Evolutionary conservation across 345 rosid species (phyloP), one percentile per base, ranked within the genome.

Genomic region (Gossypium raimondii): DNA sequence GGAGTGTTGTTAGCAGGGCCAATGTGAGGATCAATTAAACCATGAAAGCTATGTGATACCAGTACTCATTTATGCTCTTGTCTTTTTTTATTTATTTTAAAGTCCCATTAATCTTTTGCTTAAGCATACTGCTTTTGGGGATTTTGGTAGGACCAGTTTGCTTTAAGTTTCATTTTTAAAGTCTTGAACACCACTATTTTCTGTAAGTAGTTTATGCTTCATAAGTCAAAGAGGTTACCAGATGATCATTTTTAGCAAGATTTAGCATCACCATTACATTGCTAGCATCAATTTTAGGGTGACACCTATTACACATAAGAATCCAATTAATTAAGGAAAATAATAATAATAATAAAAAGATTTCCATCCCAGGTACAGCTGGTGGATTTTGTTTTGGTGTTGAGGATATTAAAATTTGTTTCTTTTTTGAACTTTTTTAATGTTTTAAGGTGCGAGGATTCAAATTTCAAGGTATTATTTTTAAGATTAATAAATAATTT

Each of bases 21-120:
- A 5, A 41, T 52, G 64, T 24, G 7, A 24, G 9, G 43, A 67
- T 67, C 57, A 24, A n/a, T 48, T 25, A 48, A 34, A 17, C 22
- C 45, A 27, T 69, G 73, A 69, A 51, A 69, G 73, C 73, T 13
- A 68, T 59, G 63, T 59, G 63, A 59, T 68, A 27, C 45, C 45
- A 51, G 51, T 69, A 27, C 5, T 68, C 43, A 27, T 25, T 17
- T 38, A 10, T 34, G 41, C 41, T 34, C 41, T 34, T 3, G 7
- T 38, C 9, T 63, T 29, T 3, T 3, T 29, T 2, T 2, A 0
- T 27, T 27, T 27, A 2, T 27, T 27, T 38, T 41, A 17, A 22
- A 63, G 2, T 17, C 2, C 68, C 68, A 64, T 64, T 64, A 41
- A 41, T n/a, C 68, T n/a, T 64, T 59, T 64, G 51, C 51, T 47